Evolutionary conservation across 352 stramenopile genomes (phyloP), one percentile per base, ranked within the genome.

Genomic region (Pythium dissimile): DNA sequence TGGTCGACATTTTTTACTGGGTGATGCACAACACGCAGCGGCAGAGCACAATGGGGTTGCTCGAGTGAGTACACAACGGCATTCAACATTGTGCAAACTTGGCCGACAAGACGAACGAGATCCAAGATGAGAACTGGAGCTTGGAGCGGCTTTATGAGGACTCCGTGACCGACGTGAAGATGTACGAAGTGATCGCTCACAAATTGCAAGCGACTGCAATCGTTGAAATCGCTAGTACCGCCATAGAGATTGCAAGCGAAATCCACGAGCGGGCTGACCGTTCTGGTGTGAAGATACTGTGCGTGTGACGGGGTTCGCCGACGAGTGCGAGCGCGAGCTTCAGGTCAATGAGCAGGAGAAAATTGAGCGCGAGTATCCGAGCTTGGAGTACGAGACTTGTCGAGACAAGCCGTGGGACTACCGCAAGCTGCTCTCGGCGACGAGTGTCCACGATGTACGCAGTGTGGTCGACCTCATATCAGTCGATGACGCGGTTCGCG

Each of bases 11-110:
- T n/a, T 42, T 97, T 23, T 72, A 86, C 31, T 97, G 89, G 86
- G 71, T 92, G 20, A 83, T 97, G 72, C 63, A 76, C 20, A 97
- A 96, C 64, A 95, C 89, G 0, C 73, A 80, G 38, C 43, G 64
- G 3, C 72, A 87, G 32, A 80, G 72, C 43, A 62, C 75, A 12
- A 43, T 63, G 16, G 88, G 87, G 0, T 23, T 95, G 20, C 37
- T 84, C 0, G 84, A 90, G 57, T 97, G 89, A 85, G 75, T 80
- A 18, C 45, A 69, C 16, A 92, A 89, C 60, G 84, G 82, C 1
- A 55, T 92, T 31, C 77, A 92, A 21, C 94, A 72, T 27, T 62
- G 58, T 16, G 61, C 62, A 11, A 69, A 64, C 8, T 55, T 61
- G n/a, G 26, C 61, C 0, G 24, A 69, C 7, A 15, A 27, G 15